Base-by-base conservation (phyloP, 2,329 filamentous ascomycete genomes). In the Microdochium paspali region DNA sequence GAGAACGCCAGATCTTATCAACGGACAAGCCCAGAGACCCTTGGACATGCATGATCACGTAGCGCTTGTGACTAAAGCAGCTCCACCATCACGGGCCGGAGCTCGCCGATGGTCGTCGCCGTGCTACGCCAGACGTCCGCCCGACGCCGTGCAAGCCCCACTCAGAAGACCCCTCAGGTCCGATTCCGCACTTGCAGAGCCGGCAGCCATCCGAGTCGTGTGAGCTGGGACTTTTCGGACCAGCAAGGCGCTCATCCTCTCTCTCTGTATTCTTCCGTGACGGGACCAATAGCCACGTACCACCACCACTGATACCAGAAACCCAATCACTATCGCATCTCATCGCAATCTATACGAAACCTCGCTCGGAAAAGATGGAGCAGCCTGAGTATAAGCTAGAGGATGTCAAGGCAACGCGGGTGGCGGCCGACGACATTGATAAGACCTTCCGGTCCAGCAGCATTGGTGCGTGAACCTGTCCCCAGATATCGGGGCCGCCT, bases 391-490 rank as follows among this genome's bases (percentile, higher is more conserved):
- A 83, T 60, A 71, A 74, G 56, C 65, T 82, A n/a, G 76, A 79
- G 50, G 58, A 69, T 53, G 71, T 82, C 58, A 61, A 70, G 55
- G 73, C 69, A 32, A 73, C 70, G 12, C 57, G 59, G 5, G 60
- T 84, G 46, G 62, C 70, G 28, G 63, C 77, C 21, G 71, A 73
- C 10, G 68, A 77, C 49, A 84, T 84, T 51, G 79, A 84, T 62
- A 67, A 66, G 56, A 79, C 76, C 24, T 83, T 84, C 58, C 72
- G 76, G 47, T 81, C 79, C 18, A 77, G 66, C 60, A 75, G 69
- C 57, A 82, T 83, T 55, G 80, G 80, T 83, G 61, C 57, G 75
- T 66, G 18, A 9, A 20, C 18, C 18, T 3, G 18, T n/a, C n/a
- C n/a, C n/a, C n/a, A n/a, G n/a, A n/a, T n/a, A n/a, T n/a, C n/a